A percentile compares a stretch with the other conserved stretches of the same genome.
These are phyloP conservation scores for Clonostachys chloroleuca DNA, from an alignment of 2,329 filamentous ascomycete species.

Conservation along the genomic window DNA sequence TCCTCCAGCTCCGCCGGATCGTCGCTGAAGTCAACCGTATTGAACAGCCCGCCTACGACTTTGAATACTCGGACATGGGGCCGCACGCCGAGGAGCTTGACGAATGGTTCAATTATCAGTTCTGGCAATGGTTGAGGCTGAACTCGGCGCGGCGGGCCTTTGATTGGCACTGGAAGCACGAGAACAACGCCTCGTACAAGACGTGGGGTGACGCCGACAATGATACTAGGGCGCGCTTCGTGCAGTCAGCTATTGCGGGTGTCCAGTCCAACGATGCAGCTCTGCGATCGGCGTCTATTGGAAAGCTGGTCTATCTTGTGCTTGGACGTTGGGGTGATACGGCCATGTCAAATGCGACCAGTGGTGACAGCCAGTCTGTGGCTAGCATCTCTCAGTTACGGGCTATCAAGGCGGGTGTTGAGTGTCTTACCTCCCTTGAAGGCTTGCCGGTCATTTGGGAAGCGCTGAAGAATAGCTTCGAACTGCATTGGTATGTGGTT, in stretches of 20 bases:
- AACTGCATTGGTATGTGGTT: constrained; percentile 43
- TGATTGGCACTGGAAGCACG: constrained; percentile 67
- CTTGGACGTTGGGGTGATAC: constrained; percentile 69
- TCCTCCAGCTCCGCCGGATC: constrained; percentile 68
- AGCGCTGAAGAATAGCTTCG: constrained; percentile 42
- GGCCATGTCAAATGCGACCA: constrained; percentile 41
- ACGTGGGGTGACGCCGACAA: constrained; percentile 64
- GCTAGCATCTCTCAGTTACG: constrained; percentile 53
- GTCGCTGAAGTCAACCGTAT: constrained; percentile 68
- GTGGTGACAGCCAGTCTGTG: constrained; percentile 38
- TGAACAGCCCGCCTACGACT: constrained; percentile 78
- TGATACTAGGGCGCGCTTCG: constrained; percentile 51
- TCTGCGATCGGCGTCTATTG: constrained; percentile 47
- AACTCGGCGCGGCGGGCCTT: constrained; percentile 73
- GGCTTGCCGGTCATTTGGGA: constrained; percentile 48
- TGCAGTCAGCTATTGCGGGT: constrained; percentile 44
- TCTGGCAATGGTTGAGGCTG: constrained; percentile 78
- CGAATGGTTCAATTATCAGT: constrained; percentile 95
- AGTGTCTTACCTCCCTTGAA: constrained; percentile 43
- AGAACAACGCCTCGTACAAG: constrained; percentile 7
- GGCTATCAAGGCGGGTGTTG: constrained; percentile 51
- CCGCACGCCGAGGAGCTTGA: constrained; percentile 84
- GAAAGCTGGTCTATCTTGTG: constrained; percentile 55
- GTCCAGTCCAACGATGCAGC: constrained; percentile 39
- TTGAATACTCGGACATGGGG: constrained; percentile 70